Evolutionary conservation across 805 yeast genomes (phyloP).

Genomic region (Saturnispora sekii): DNA sequence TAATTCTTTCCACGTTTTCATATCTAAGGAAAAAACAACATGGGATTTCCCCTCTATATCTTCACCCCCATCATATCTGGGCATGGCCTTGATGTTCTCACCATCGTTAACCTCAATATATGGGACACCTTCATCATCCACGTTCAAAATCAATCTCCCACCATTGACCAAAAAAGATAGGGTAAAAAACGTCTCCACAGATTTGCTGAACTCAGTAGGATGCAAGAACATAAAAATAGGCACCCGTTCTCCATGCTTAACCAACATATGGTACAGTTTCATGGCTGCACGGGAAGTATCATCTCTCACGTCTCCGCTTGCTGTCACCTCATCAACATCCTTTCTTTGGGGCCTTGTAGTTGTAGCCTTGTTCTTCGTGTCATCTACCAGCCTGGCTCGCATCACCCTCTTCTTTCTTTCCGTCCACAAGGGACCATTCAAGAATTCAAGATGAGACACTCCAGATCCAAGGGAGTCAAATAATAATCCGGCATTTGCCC

Average conservation of each 20-base stretch:
- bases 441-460: constrained; percentile 46
- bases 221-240: constrained; percentile 59
- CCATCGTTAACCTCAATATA: constrained; percentile 21
- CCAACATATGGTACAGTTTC: constrained; percentile 31
- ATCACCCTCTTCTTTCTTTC: constrained; percentile 38
- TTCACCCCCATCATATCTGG: constrained; percentile 16
- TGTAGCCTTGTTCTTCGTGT: constrained; percentile 25
- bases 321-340: no score
- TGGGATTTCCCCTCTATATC: constrained; percentile 35
- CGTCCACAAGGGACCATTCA: constrained; percentile 62
- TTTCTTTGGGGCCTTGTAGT: no score
- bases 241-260: constrained; percentile 30
- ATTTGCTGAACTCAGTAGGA: constrained; percentile 66
- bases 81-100: constrained; percentile 17
- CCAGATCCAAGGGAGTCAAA: constrained; percentile 37
- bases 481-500: constrained; percentile 50
- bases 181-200: constrained; percentile 78
- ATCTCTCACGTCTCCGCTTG: constrained; percentile 23
- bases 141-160: constrained; percentile 49
- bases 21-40: constrained; percentile 63
- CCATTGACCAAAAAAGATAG: constrained; percentile 74
- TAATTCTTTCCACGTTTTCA: constrained; percentile 52
- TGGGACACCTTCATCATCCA: constrained; percentile 35
- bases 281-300: constrained; percentile 56
- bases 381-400: constrained; percentile 33